These are phyloP conservation scores for Leccinum uliginosum DNA, from an alignment of 768 basidiomycete genomes.

Conservation along the genomic window DNA sequence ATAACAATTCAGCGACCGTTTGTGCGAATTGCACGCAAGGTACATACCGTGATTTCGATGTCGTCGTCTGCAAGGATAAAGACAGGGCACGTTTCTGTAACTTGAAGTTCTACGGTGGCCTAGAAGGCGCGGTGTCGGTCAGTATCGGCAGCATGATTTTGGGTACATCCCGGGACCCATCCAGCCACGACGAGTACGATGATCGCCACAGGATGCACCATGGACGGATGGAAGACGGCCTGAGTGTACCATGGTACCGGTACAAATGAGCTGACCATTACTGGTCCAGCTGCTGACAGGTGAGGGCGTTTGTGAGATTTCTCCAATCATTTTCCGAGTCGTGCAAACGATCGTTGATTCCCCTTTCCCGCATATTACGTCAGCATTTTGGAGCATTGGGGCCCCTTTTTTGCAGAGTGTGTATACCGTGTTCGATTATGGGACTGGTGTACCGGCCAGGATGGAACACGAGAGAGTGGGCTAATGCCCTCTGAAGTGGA, in stretches of 20 bases:
- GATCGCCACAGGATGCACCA: not conserved
- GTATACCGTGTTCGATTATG: too few species aligned
- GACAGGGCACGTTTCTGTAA: conserved; percentile 92
- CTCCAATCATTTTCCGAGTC: too few species aligned
- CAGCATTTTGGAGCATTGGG: too few species aligned
- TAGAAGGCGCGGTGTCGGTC: conserved; percentile 20
- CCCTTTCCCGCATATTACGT: too few species aligned
- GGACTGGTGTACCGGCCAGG: too few species aligned
- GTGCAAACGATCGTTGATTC: too few species aligned
- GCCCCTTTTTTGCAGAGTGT: too few species aligned
- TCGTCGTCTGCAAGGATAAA: conserved; percentile 91
- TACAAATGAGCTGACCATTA: conserved; percentile 24
- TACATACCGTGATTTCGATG: conserved; percentile 73
- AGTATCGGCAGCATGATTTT: not conserved
- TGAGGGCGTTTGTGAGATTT: too few species aligned
- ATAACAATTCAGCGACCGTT: not conserved
- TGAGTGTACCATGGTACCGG: too few species aligned
- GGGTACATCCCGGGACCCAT: conserved; percentile 16
- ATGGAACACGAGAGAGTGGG: too few species aligned
- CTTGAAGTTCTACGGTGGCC: conserved; percentile 75
- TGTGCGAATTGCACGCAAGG: not conserved
- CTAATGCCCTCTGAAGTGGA: too few species aligned
- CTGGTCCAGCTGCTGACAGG: too few species aligned
- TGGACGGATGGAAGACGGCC: not conserved
- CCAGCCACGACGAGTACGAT: conserved; percentile 12